phyloP scores from a whole-genome alignment of 805 yeast species.

The Lipomyces mesembrius region DNA sequence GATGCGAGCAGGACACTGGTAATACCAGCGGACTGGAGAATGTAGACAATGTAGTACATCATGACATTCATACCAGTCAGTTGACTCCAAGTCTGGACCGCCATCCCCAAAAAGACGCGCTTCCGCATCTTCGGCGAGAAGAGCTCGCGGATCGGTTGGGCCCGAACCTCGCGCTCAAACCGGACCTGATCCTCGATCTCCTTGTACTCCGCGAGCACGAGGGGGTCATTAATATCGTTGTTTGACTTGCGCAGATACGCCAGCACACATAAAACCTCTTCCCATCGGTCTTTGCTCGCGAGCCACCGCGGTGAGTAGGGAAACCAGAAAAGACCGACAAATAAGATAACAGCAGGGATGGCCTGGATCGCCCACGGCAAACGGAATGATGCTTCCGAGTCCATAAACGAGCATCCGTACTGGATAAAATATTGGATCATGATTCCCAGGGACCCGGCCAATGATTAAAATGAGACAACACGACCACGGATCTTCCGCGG shows the following conservation, averaged over 20 bases:
- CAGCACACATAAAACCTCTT: constrained; percentile 60
- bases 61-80: constrained; percentile 75
- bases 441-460: constrained; percentile 46
- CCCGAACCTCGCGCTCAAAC: not conserved
- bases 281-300: constrained; percentile 56
- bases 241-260: constrained; percentile 50
- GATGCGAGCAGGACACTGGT: constrained; percentile 52
- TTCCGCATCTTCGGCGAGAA: constrained; percentile 1
- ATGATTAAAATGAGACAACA: constrained; percentile 45
- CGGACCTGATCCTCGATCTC: constrained; percentile 23
- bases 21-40: constrained; percentile 50
- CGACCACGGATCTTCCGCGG: constrained; percentile 42
- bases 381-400: constrained; percentile 59
- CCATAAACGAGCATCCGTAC: constrained; percentile 51
- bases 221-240: constrained; percentile 14
- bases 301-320: constrained; percentile 52
- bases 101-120: constrained; percentile 60
- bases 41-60: constrained; percentile 63
- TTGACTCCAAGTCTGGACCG: constrained; percentile 81
- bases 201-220: constrained; percentile 22
- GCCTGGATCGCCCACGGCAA: constrained; percentile 64
- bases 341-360: constrained; percentile 55
- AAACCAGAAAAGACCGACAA: constrained; percentile 49
- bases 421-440: constrained; percentile 46
- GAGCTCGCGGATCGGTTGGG: constrained; percentile 5